Evolutionary conservation across 2,329 filamentous ascomycete species (phyloP), one percentile per base, ranked within the genome.

Genomic region (Cercospora brassicicola): DNA sequence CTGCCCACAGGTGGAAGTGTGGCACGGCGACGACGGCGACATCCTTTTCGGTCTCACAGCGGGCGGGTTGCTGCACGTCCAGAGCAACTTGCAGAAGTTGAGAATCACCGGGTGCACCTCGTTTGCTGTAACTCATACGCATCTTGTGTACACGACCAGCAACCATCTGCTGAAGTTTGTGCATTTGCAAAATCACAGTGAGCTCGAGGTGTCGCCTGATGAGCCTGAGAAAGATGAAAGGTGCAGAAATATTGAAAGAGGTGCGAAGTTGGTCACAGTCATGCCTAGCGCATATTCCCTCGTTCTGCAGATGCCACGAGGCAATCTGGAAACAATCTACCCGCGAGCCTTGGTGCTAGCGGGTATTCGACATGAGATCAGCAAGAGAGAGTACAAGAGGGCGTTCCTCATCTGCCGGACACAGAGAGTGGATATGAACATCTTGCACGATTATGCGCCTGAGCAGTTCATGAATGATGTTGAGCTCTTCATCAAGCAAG

Each of bases 361-460:
- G 1, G 94, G 93, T 28, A 96, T 99, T 65, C 88, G 95, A 59
- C 87, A 88, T 60, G 88, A 91, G 62, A 92, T 99, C 62, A 90
- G 93, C 64, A 84, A 87, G 33, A 91, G 91, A 78, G 88, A 95
- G 74, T 99, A 97, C 76, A 88, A 86, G 59, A 88, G 87, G 62
- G 95, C 95, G 0, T 99, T 97, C 77, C 83, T 91, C 23, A 90
- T 93, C 70, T 98, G 95, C 78, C 89, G 95, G 61, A 94, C 90
- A 23, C 96, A 99, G 78, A 88, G 96, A 73, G 95, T 99, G 0
- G 95, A 99, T 76, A 94, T 98, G 91, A 99, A 99, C 76, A 94
- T 99, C 69, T 83, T 99, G 2, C 94, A 96, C 76, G 95, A 99
- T 76, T 92, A 98, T 80, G 89, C 89, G n/a, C 93, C 94, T 0